Base-by-base conservation (phyloP, 768 basidiomycete genomes). In the Rhizopogon vinicolor region DNA sequence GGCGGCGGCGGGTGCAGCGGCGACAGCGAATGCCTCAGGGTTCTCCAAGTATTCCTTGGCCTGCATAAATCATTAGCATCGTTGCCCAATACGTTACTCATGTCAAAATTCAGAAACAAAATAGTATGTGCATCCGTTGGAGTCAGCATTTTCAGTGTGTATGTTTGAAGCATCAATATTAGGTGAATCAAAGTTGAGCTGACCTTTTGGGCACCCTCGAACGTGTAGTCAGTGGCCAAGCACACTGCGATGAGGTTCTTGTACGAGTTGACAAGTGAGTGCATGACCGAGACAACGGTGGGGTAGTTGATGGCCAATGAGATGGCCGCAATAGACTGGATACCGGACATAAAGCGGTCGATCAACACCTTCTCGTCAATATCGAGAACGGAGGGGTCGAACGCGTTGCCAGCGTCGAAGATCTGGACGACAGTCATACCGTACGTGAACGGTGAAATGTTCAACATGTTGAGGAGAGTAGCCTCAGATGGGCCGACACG, bases 371-470 rank as follows among this genome's bases (percentile, higher is more conserved):
- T 75, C 76, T 98, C 96, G 63, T 91, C 88, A 62, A 98, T 80
- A 71, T 99, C 97, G 61, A 99, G 88, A 58, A 99, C 93, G 3
- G 79, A 75, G 41, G 96, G 88, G 43, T 88, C 71, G 84, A 98
- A 99, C 59, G 86, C 78, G 70, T 95, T 96, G 67, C 97, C 97
- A 58, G 83, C 80, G 78, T 96, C 92, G 74, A 83, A 99, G 71
- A 99, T 95, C 77, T 98, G 94, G 51, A 95, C 84, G 61, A 99
- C 95, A 51, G 86, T 89, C 96, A 99, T 98, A 67, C 97, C 97
- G 79, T 97, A 99, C 43, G 96, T 98, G 88, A 98, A 97, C 60
- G 93, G 93, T 45, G 96, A 98, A 74, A 99, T 98, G 84, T 95
- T 95, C 69, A 99, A 74, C 97, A 99, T 97, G 90, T 99, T 98